These are phyloP conservation scores for Chondrus crispus DNA, from an alignment of 23 red algal genomes.

Conservation along the genomic window DNA sequence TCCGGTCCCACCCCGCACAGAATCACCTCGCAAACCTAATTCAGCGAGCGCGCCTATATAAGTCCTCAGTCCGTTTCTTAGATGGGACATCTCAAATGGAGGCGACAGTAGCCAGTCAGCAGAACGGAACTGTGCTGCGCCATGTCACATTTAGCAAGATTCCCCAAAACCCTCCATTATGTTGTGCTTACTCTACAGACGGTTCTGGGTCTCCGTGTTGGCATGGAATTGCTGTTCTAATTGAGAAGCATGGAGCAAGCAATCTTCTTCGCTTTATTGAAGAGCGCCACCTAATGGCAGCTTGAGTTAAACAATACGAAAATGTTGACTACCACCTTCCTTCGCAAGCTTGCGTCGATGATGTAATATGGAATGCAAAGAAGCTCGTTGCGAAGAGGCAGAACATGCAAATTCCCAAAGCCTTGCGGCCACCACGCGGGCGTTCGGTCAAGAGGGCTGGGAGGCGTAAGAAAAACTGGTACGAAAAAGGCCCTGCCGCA, in stretches of 20 bases:
- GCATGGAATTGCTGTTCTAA: background rate
- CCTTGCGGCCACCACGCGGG: background rate
- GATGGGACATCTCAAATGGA: constrained; percentile 12
- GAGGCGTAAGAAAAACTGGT: background rate
- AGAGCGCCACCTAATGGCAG: background rate
- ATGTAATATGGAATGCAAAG: background rate
- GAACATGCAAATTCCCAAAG: background rate
- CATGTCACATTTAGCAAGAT: background rate
- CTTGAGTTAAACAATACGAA: background rate
- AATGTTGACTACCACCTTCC: background rate
- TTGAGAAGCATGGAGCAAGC: background rate
- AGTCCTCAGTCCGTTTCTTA: background rate
- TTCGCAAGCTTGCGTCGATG: background rate
- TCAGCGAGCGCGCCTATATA: background rate
- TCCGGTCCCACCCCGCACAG: background rate
- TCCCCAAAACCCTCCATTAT: background rate
- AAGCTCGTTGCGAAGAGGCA: background rate
- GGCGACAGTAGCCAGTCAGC: background rate
- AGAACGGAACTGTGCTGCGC: background rate
- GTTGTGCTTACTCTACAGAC: constrained; percentile 25
- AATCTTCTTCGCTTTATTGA: constrained; percentile 19
- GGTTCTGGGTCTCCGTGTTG: constrained; percentile 14
- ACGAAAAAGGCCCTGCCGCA: background rate
- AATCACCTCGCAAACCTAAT: background rate
- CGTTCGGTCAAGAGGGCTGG: background rate